phyloP scores from a whole-genome alignment of 805 yeast species.

The Yamadazyma akitaensis region DNA sequence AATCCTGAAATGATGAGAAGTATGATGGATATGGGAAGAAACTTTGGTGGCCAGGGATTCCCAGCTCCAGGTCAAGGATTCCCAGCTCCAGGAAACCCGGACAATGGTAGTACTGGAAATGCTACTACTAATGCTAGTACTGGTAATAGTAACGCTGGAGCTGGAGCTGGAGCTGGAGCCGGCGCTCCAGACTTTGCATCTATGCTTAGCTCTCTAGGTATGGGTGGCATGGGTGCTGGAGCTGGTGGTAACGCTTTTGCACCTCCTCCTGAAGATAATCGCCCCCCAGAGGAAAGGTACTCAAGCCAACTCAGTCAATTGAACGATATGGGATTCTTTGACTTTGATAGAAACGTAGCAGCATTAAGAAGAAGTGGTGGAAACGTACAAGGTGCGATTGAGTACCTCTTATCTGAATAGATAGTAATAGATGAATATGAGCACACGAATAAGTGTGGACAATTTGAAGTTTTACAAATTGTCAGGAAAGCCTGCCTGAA shows the following conservation, averaged over 20 bases:
- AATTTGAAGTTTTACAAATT: no score
- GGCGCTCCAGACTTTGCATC: slow-evolving; percentile 39
- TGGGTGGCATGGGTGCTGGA: slow-evolving; percentile 48
- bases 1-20: slow-evolving; percentile 85
- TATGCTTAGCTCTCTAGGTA: slow-evolving; percentile 45
- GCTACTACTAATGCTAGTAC: slow-evolving; percentile 11
- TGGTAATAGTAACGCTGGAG: slow-evolving; percentile 9
- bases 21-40: slow-evolving; percentile 71
- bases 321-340: slow-evolving; percentile 66
- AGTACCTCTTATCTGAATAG: slow-evolving; percentile 41
- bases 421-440: neutral
- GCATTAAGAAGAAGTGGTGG: slow-evolving; percentile 97
- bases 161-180: slow-evolving; percentile 11
- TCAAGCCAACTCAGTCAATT: slow-evolving; percentile 43
- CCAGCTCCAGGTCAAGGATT: slow-evolving; percentile 39
- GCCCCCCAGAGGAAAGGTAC: slow-evolving; percentile 47
- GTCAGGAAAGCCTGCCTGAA: no score
- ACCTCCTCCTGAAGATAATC: slow-evolving; percentile 33
- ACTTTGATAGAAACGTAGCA: slow-evolving; percentile 85
- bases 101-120: no score
- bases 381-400: slow-evolving; percentile 94
- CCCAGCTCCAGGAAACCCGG: slow-evolving; percentile 23
- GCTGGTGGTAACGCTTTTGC: slow-evolving; percentile 27
- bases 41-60: slow-evolving; percentile 24
- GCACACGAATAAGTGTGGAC: neutral